Percentiles rank a stretch among this genome's conserved stretches.
phyloP scores from a whole-genome alignment of 495 filamentous ascomycete genomes.

The Pseudoneurospora amorphoporcata region DNA sequence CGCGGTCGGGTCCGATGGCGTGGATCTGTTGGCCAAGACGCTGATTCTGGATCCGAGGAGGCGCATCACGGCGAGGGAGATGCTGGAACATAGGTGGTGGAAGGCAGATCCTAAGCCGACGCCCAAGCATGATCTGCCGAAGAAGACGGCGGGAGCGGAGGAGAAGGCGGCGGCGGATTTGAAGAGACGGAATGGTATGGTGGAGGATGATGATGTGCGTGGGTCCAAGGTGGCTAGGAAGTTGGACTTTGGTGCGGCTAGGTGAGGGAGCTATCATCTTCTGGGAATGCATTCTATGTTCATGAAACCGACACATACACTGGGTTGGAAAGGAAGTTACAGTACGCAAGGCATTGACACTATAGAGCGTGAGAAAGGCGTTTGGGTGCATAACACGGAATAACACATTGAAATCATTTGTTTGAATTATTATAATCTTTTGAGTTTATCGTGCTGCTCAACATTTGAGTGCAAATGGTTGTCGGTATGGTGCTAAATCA shows the following conservation, averaged over 20 bases:
- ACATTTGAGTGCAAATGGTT: too few relatives aligned
- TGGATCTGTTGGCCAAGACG: slow-evolving; percentile 81
- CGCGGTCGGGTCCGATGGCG: slow-evolving; percentile 66
- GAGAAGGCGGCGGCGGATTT: slow-evolving; percentile 78
- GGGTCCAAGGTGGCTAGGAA: slow-evolving; percentile 71
- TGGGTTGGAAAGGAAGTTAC: background rate
- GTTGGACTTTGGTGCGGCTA: slow-evolving; percentile 60
- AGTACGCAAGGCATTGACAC: background rate
- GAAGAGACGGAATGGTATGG: slow-evolving; percentile 64
- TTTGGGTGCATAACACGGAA: background rate
- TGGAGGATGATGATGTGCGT: slow-evolving; percentile 46
- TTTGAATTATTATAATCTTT: background rate
- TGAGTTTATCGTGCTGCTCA: too few relatives aligned
- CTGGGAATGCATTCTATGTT: background rate
- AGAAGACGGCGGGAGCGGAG: slow-evolving; percentile 45
- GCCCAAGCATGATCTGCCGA: slow-evolving; percentile 70
- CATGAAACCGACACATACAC: background rate
- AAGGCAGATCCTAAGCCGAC: slow-evolving; percentile 71
- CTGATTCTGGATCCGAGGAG: slow-evolving; percentile 75
- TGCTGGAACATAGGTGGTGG: slow-evolving; percentile 84
- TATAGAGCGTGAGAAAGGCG: background rate
- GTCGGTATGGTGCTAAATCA: too few relatives aligned
- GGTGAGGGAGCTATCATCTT: background rate
- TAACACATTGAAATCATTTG: background rate
- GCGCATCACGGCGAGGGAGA: slow-evolving; percentile 61